Percentiles rank a stretch among this genome's conserved stretches.
These are phyloP conservation scores for Emericellopsis atlantica DNA, from an alignment of 2,329 filamentous ascomycete species.

Conservation along the genomic window DNA sequence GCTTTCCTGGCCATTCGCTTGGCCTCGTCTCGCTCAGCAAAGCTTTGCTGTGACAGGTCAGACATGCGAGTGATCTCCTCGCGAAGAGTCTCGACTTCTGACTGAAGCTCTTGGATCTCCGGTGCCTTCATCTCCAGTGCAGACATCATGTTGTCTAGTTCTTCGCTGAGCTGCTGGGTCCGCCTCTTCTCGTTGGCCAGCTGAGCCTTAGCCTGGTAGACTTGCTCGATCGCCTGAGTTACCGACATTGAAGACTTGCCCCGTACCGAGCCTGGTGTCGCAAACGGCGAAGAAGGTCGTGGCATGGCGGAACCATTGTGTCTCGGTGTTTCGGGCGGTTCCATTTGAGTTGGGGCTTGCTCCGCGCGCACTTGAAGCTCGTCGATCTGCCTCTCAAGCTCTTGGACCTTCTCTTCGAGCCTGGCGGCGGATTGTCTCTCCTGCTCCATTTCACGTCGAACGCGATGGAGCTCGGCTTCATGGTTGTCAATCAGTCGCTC, in stretches of 20 bases:
- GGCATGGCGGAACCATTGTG: slow-evolving; percentile 39
- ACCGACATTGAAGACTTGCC: slow-evolving; percentile 43
- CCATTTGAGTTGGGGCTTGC: slow-evolving; percentile 28
- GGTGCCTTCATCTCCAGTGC: slow-evolving; percentile 78
- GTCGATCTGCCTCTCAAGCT: slow-evolving; percentile 41
- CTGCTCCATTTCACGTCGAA: slow-evolving; percentile 44
- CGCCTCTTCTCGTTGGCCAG: slow-evolving; percentile 63
- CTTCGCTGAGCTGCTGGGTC: slow-evolving; percentile 59
- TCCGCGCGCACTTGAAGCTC: slow-evolving; percentile 36
- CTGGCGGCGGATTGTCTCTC: slow-evolving; percentile 32
- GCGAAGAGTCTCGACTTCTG: slow-evolving; percentile 69
- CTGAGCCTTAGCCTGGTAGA: slow-evolving; percentile 57
- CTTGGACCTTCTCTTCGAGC: slow-evolving; percentile 33
- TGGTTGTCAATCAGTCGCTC: slow-evolving; percentile 49
- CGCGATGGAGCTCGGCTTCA: slow-evolving; percentile 43
- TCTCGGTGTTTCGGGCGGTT: slow-evolving; percentile 47
- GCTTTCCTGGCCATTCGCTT: slow-evolving; percentile 69
- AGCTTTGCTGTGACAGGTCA: slow-evolving; percentile 68
- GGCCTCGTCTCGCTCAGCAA: slow-evolving; percentile 66
- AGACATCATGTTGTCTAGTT: slow-evolving; percentile 75
- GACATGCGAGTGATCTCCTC: slow-evolving; percentile 78
- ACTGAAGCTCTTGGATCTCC: slow-evolving; percentile 74
- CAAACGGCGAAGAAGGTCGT: slow-evolving; percentile 48
- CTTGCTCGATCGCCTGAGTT: slow-evolving; percentile 51
- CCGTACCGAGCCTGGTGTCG: slow-evolving; percentile 45